Conservation (phyloP, 371 early-diverging fungal species). For the Mucor ambiguus region DNA sequence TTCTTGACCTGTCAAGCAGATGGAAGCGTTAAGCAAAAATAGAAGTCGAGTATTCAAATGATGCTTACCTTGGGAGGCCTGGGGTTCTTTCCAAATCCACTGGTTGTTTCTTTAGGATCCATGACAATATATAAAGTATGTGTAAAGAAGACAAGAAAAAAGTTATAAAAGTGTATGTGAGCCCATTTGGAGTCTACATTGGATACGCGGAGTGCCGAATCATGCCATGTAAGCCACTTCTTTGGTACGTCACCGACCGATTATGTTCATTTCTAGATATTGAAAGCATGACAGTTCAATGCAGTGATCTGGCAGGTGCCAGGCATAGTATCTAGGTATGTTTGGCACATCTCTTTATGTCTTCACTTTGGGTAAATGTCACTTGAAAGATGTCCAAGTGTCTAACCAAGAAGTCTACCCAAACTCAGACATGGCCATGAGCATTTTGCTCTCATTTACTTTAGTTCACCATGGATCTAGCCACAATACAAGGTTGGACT, state of each 20-base stretch:
- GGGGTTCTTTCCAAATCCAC: conserved; percentile 50
- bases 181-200: neutral
- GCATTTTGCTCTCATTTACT: no score
- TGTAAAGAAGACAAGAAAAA: neutral
- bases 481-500: neutral
- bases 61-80: conserved; percentile 56
- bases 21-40: neutral
- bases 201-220: conserved; percentile 4
- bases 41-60: neutral
- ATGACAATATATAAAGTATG: conserved; percentile 14
- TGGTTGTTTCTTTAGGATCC: conserved; percentile 46
- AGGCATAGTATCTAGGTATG: no score
- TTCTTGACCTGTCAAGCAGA: conserved; percentile 83
- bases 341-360: neutral
- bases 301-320: neutral
- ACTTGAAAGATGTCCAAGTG: neutral
- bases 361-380: neutral
- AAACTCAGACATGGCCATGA: neutral
- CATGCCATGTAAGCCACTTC: neutral
- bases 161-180: no score
- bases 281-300: neutral
- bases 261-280: neutral
- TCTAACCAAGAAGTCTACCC: neutral
- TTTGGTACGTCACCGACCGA: neutral
- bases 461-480: neutral